phyloP scores from a whole-genome alignment of 257 asterid genomes.

The Cinchona pubescens region DNA sequence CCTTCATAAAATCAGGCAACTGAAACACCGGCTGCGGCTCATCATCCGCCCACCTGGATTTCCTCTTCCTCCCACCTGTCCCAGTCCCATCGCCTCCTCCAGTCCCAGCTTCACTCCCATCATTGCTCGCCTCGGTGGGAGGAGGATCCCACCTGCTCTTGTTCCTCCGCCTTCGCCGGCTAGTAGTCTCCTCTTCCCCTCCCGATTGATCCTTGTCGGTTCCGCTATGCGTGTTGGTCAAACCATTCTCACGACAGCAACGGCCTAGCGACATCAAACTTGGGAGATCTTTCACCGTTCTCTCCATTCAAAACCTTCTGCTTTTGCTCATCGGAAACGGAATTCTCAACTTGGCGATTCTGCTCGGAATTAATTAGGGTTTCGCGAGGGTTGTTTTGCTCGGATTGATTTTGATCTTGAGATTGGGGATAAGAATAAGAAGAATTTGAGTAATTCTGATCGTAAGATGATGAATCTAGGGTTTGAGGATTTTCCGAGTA shows the following conservation, averaged over 20 bases:
- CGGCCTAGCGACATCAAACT: conserved; percentile 43
- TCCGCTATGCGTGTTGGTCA: conserved; percentile 67
- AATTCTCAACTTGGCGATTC: conserved; percentile 8
- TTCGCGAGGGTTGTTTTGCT: not conserved
- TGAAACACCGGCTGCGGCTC: conserved; percentile 74
- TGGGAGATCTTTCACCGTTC: conserved; percentile 25
- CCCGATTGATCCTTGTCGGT: conserved; percentile 78
- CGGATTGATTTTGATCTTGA: conserved; percentile 12
- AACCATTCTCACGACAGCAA: conserved; percentile 59
- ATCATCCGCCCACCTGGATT: conserved; percentile 94
- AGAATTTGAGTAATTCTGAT: conserved; percentile 12
- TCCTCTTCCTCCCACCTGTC: conserved; percentile 69
- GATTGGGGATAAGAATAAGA: conserved; percentile 15
- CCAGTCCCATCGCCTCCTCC: conserved; percentile 40
- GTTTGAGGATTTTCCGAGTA: too few relatives aligned
- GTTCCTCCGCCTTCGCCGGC: conserved; percentile 67
- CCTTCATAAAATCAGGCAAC: conserved; percentile 85
- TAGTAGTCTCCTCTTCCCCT: conserved; percentile 84
- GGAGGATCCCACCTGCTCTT: conserved; percentile 91
- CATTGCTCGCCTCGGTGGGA: conserved; percentile 51
- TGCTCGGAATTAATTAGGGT: conserved; percentile 1
- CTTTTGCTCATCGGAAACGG: conserved; percentile 7
- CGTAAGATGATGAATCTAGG: conserved; percentile 43
- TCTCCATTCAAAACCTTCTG: conserved; percentile 15
- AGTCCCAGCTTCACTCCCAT: conserved; percentile 33